Conservation (phyloP, 208 protist genomes). For the Acanthamoeba lenticulata region DNA sequence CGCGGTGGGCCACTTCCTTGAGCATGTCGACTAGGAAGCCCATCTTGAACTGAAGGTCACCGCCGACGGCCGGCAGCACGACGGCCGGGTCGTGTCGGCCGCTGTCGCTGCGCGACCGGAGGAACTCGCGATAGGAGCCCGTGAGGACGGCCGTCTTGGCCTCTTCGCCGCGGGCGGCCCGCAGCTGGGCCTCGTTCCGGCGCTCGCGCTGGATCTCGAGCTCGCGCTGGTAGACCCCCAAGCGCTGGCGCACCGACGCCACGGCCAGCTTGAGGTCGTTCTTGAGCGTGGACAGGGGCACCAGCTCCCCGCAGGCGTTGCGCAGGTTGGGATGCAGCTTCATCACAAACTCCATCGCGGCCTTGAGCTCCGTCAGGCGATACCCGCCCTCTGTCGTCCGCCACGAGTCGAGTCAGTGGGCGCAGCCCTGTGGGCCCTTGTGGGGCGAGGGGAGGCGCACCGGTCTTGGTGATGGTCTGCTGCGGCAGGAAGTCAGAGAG, state of each 20-base stretch:
- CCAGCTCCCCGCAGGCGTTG: neutral
- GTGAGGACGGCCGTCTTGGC: neutral
- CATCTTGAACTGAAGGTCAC: conserved; percentile 10
- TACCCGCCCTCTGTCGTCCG: conserved; percentile 40
- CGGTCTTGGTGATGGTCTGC: conserved; percentile 55
- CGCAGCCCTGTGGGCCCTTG: neutral
- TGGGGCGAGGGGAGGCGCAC: neutral
- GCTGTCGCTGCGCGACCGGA: neutral
- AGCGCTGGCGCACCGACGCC: neutral
- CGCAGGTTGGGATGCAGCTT: conserved; percentile 45
- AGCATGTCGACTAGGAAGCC: neutral
- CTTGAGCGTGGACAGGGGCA: conserved; percentile 41
- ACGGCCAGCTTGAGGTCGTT: conserved; percentile 55
- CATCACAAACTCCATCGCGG: conserved; percentile 63
- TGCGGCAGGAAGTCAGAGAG: conserved; percentile 58
- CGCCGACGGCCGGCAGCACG: too few species aligned
- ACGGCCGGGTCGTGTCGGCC: neutral
- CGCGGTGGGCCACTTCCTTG: conserved; percentile 27
- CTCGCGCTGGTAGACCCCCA: neutral
- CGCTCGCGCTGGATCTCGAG: neutral
- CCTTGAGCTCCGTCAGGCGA: conserved; percentile 37
- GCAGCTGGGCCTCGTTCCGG: too few species aligned
- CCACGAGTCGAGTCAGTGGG: neutral
- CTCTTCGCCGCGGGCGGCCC: neutral
- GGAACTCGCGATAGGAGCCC: neutral